Percentiles rank a stretch among this genome's conserved stretches.
These are phyloP conservation scores for Trichocomaceae sp. DNA, from an alignment of 2,329 filamentous ascomycete species.

Conservation along the genomic window DNA sequence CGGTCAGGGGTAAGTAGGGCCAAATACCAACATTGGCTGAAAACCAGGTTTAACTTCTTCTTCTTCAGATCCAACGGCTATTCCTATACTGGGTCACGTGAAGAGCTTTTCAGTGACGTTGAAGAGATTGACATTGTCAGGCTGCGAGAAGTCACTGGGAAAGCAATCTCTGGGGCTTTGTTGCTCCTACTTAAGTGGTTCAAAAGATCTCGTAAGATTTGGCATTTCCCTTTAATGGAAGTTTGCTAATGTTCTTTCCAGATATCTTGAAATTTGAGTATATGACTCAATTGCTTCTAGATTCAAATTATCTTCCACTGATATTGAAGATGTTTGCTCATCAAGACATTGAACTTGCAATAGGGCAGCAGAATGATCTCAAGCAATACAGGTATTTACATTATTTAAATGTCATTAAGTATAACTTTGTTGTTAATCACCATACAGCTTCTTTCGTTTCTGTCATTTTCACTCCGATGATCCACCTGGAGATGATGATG, in stretches of 20 bases:
- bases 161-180: constrained; percentile 84
- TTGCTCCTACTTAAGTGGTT: constrained; percentile 93
- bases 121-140: constrained; percentile 79
- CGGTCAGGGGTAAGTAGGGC: constrained; percentile 35
- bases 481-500: constrained; percentile 28
- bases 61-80: constrained; percentile 23
- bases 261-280: constrained; percentile 96
- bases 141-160: constrained; percentile 78
- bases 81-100: constrained; percentile 18
- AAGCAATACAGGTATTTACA: constrained; percentile 67
- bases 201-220: constrained; percentile 74
- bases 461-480: constrained; percentile 69
- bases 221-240: neutral
- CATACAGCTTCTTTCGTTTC: constrained; percentile 75
- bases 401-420: neutral
- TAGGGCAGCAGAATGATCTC: constrained; percentile 77
- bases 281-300: constrained; percentile 81
- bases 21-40: neutral
- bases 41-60: constrained; percentile 17
- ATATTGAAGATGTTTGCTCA: constrained; percentile 90
- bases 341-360: constrained; percentile 84
- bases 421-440: neutral
- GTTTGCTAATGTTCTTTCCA: constrained; percentile 31
- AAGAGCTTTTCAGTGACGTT: constrained; percentile 36
- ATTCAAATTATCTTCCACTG: constrained; percentile 90